Conservation (phyloP, 2,329 filamentous ascomycete genomes). For the Nothophoma quercina region DNA sequence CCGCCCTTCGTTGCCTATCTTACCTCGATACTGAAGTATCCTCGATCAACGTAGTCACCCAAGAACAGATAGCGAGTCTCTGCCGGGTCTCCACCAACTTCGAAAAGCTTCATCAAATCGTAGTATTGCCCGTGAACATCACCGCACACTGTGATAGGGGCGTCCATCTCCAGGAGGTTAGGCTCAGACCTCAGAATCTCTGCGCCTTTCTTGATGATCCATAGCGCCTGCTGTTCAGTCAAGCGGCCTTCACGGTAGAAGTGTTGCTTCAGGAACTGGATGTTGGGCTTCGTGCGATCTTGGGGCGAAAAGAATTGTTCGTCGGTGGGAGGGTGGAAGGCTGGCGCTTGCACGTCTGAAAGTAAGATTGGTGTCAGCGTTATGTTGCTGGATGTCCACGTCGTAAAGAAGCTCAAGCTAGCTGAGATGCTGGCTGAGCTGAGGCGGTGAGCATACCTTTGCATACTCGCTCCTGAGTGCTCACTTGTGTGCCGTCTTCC, state of each 20-base stretch:
- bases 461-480: constrained; percentile 93
- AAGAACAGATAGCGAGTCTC: constrained; percentile 97
- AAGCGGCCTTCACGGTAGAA: constrained; percentile 97
- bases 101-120: constrained; percentile 99
- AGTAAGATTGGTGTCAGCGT: constrained; percentile 35
- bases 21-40: constrained; percentile 97
- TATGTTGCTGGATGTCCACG: constrained; percentile 25
- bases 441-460: constrained; percentile 73
- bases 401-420: not conserved
- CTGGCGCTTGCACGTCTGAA: constrained; percentile 94
- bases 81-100: constrained; percentile 94
- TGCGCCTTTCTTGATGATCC: constrained; percentile 88
- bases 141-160: constrained; percentile 97
- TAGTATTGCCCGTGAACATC: constrained; percentile 99
- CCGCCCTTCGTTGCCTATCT: not conserved
- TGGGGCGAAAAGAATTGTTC: constrained; percentile 93
- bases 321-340: constrained; percentile 89
- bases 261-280: constrained; percentile 95
- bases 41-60: constrained; percentile 96
- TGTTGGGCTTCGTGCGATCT: constrained; percentile 86
- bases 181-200: constrained; percentile 89
- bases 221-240: constrained; percentile 96
- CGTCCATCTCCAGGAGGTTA: constrained; percentile 98
- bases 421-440: constrained; percentile 6
- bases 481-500: constrained; percentile 96